Evolutionary conservation across 331 rosid species (phyloP), one percentile per base, ranked within the genome.

Genomic region (Malus hybrid): DNA sequence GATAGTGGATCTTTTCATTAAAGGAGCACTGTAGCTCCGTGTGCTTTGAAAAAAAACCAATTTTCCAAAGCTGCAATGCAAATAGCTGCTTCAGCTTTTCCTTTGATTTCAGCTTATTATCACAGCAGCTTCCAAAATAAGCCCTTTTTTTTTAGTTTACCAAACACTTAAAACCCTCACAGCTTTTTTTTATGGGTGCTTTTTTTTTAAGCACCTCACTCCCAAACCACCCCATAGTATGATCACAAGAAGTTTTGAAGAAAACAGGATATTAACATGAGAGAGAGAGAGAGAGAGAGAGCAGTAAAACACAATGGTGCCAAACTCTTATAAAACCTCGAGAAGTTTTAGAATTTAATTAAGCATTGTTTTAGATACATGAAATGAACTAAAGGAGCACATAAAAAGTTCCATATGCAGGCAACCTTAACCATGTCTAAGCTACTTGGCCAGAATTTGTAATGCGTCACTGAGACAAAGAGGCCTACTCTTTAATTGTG

Each of bases 241-340:
- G 78, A 11, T 56, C 36, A 50, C 10, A 75, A 64, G 71, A 22
- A 16, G 55, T 66, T 34, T 66, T n/a, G 15, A 4, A 70, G 65
- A 59, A 73, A 61, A 80, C 76, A 50, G 22, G 70, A 65, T 67
- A n/a, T 57, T 69, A 60, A 48, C 36, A 31, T 34, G 22, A 22
- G 56, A 10, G 24, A 69, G 62, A 80, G 67, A 32, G 19, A 65
- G 33, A 36, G 32, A 59, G 71, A 33, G 68, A 70, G 24, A 52
- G 59, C 3, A 27, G 19, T 28, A 36, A n/a, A 32, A 9, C 3
- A 14, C n/a, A 66, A 34, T 15, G 52, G 13, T 55, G 8, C 57
- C 61, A 56, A 34, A 52, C 28, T 14, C 2, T 36, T 46, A 70
- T 70, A 46, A 16, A 70, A 70, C 46, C 33, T 32, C 22, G 48